Base-by-base conservation (phyloP, 805 yeast species). In the Kodamaea lidongshanica region DNA sequence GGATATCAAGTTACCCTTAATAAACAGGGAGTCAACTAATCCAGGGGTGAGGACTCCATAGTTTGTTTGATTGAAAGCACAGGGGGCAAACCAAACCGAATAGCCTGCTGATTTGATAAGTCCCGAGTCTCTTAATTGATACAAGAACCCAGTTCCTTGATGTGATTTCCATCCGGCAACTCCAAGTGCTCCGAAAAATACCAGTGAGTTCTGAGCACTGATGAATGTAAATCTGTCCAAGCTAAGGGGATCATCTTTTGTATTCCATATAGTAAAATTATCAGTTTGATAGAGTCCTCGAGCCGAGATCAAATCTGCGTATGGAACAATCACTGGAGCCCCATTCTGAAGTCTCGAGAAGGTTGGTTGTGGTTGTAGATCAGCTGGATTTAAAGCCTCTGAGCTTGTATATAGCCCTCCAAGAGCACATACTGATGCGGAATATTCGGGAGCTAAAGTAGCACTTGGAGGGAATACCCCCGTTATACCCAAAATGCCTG, bases 31-130 rank as follows among this genome's bases (percentile, higher is more conserved):
- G 43, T 77, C 74, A 4, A 80, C 71, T 3, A 72, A 75, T 7
- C 92, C 88, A 2, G 79, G 57, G 6, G 77, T 47, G 8, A 80
- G 39, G 30, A 51, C 50, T 10, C 63, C 67, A n/a, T 40, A 33
- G 5, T 44, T 39, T 11, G 32, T 15, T 8, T 35, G 32, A 9
- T 33, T 19, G 25, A 34, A 30, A 4, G 40, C 18, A 19, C 30
- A 25, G 30, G 45, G 36, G 32, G 36, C 33, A 36, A 56, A 61
- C 46, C 46, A 58, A 12, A 56, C 38, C 13, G 67, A 60, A 40
- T 59, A 64, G 9, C 66, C 56, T 6, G 50, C 45, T 3, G 58
- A 46, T 16, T 35, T 25, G 16, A 57, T 58, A 23, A 46, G 16
- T 3, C 53, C 52, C 4, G 34, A 22, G 0, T 29, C 19, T 8